Evolutionary conservation across 257 asterid genomes (phyloP), one percentile per base, ranked within the genome.

Genomic region (Solanum lignicaule): DNA sequence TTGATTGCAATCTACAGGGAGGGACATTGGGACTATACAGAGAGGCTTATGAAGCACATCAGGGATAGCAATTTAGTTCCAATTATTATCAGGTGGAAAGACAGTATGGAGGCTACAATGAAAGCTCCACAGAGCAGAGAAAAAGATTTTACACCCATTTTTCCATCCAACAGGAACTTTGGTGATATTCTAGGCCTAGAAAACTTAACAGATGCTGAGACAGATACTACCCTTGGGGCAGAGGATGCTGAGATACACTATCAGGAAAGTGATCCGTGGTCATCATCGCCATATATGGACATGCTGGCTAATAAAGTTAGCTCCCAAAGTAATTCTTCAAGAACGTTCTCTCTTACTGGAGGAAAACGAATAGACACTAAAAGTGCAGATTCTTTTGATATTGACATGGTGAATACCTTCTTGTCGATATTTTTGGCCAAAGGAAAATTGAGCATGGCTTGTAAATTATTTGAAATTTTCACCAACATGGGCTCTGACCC

Each of bases 251-350:
- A 89, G 87, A 69, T 76, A 46, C 85, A 69, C 23, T 83, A 72
- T 58, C 82, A 88, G 38, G 94, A 91, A 82, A 87, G 87, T 66
- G 97, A 96, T 86, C 94, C 94, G 84, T 97, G 99, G 99, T 97
- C 99, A 60, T 94, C 99, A 78, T 97, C 99, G 72, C 99, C 98
- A 10, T 92, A 94, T 86, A 94, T 97, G 98, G 98, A 97, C 91
- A 84, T 29, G 89, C 93, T 97, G 87, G 98, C 98, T 12, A 89
- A 91, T 87, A 90, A 88, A 83, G 88, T 86, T 29, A 52, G 89
- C 85, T 90, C 93, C 25, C 46, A 88, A 76, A 58, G 86, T 82
- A 88, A 39, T 62, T 62, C 90, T 73, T 62, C 89, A 25, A 89
- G 82, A 23, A 21, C 87, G 36, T 94, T 91, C 91, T 60, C 96